A percentile compares a stretch with the other conserved stretches of the same genome.
Evolutionary conservation across 2,329 filamentous ascomycete genomes (phyloP).

Genomic region (Trichoderma sp.): DNA sequence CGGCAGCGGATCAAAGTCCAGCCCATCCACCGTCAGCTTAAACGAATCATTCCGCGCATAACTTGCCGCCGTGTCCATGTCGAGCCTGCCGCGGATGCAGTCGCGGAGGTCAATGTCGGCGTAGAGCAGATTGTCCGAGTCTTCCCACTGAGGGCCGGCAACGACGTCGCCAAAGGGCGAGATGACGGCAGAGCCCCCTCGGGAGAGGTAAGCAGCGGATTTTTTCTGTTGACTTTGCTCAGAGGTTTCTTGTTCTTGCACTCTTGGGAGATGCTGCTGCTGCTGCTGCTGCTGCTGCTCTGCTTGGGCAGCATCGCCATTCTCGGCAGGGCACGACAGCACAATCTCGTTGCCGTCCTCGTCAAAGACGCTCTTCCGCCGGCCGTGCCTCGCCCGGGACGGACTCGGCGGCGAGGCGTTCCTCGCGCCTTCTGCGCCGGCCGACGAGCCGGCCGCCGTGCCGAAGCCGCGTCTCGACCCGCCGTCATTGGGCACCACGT

Average conservation of each 20-base stretch:
- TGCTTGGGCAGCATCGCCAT: slow-evolving; percentile 2
- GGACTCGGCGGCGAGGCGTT: slow-evolving; percentile 46
- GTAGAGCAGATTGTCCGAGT: slow-evolving; percentile 65
- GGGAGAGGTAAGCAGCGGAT: slow-evolving; percentile 55
- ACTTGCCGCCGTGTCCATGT: slow-evolving; percentile 81
- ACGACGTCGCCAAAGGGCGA: slow-evolving; percentile 78
- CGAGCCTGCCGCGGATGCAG: slow-evolving; percentile 77
- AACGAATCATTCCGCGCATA: slow-evolving; percentile 75
- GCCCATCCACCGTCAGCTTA: slow-evolving; percentile 59
- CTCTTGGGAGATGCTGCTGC: background rate
- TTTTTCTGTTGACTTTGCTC: background rate
- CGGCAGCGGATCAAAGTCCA: slow-evolving; percentile 60
- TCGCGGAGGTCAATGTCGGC: slow-evolving; percentile 85
- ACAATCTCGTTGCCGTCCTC: slow-evolving; percentile 60
- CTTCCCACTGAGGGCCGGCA: slow-evolving; percentile 81
- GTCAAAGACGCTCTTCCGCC: slow-evolving; percentile 50
- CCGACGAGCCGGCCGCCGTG: slow-evolving; percentile 38
- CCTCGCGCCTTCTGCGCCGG: slow-evolving; percentile 49
- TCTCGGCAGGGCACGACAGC: slow-evolving; percentile 38
- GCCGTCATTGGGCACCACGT: slow-evolving; percentile 1
- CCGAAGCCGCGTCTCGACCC: slow-evolving; percentile 13
- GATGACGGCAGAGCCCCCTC: slow-evolving; percentile 82
- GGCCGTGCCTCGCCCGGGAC: slow-evolving; percentile 30
- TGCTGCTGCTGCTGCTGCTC: background rate
- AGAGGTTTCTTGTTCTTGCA: background rate